Percentiles rank a stretch among this genome's conserved stretches.
Conservation (phyloP, 2,329 filamentous ascomycete species). For the Aspergillus pseudonomiae region DNA sequence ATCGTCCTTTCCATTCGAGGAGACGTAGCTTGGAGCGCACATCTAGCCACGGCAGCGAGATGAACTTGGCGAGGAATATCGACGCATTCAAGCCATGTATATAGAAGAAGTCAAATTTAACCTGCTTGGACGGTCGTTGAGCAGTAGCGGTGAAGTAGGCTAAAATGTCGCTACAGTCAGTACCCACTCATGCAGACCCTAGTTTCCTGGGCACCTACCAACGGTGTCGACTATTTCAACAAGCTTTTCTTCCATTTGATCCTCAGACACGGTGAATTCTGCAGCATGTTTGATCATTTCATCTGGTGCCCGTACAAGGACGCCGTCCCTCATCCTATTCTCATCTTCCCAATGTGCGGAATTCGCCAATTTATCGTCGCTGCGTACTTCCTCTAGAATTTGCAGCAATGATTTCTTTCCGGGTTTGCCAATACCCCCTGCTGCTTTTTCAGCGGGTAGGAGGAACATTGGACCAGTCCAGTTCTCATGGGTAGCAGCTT, state of each 20-base stretch:
- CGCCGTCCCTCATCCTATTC: conserved; percentile 70
- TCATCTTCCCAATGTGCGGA: conserved; percentile 57
- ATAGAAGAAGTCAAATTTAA: conserved; percentile 81
- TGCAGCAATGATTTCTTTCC: conserved; percentile 53
- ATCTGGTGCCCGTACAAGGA: conserved; percentile 64
- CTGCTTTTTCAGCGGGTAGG: conserved; percentile 36
- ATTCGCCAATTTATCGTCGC: conserved; percentile 58
- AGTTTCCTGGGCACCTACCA: conserved; percentile 38
- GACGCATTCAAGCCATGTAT: conserved; percentile 78
- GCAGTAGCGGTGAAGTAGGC: conserved; percentile 64
- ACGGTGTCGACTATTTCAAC: conserved; percentile 72
- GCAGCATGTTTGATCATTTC: conserved; percentile 66
- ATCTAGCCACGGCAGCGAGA: conserved; percentile 65
- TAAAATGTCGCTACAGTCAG: conserved; percentile 11
- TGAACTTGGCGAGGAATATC: conserved; percentile 72
- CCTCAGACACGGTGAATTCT: conserved; percentile 59
- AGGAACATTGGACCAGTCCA: conserved; percentile 59
- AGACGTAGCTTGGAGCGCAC: conserved; percentile 65
- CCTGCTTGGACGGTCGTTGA: conserved; percentile 63
- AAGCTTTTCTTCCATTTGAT: conserved; percentile 60
- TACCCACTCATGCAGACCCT: not conserved
- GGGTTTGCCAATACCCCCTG: conserved; percentile 32
- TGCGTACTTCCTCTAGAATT: conserved; percentile 63
- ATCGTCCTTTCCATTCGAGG: conserved; percentile 78
- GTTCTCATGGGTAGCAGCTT: conserved; percentile 69